Percentiles rank a stretch among this genome's conserved stretches.
phyloP scores from a whole-genome alignment of 2,329 filamentous ascomycete species.

The Cordyceps farinosa region DNA sequence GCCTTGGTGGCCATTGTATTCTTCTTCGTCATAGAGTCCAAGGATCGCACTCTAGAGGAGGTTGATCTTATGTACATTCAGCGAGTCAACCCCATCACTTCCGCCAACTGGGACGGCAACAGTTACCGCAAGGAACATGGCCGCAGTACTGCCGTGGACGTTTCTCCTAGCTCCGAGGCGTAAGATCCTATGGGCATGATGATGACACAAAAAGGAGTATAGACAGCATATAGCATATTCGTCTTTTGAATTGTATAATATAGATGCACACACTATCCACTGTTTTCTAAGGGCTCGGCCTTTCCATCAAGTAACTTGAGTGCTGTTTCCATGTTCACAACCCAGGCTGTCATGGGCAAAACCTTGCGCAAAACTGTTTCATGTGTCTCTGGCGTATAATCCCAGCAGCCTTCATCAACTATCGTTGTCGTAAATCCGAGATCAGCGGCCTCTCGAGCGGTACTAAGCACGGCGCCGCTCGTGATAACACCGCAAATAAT shows the following conservation, averaged over 20 bases:
- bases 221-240: neutral
- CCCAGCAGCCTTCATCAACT: constrained; percentile 2
- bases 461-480: constrained; percentile 5
- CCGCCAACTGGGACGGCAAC: constrained; percentile 32
- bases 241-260: constrained; percentile 2
- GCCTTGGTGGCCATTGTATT: constrained; percentile 63
- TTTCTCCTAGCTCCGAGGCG: neutral
- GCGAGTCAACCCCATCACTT: constrained; percentile 47
- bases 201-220: neutral
- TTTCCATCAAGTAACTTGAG: constrained; percentile 1
- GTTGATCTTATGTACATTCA: constrained; percentile 72
- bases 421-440: constrained; percentile 2
- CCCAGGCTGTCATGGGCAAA: constrained; percentile 4
- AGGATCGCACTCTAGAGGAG: constrained; percentile 69
- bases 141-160: constrained; percentile 5
- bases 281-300: neutral
- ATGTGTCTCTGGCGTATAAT: neutral
- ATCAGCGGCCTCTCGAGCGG: constrained; percentile 6
- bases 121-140: neutral
- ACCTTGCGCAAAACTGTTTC: neutral
- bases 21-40: constrained; percentile 72
- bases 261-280: neutral
- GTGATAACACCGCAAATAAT: constrained; percentile 1
- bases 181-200: neutral
- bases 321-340: neutral